A percentile compares a stretch with the other conserved stretches of the same genome.
These are phyloP conservation scores for Aspergillus calidoustus DNA, from an alignment of 2,329 filamentous ascomycete species.

Conservation along the genomic window DNA sequence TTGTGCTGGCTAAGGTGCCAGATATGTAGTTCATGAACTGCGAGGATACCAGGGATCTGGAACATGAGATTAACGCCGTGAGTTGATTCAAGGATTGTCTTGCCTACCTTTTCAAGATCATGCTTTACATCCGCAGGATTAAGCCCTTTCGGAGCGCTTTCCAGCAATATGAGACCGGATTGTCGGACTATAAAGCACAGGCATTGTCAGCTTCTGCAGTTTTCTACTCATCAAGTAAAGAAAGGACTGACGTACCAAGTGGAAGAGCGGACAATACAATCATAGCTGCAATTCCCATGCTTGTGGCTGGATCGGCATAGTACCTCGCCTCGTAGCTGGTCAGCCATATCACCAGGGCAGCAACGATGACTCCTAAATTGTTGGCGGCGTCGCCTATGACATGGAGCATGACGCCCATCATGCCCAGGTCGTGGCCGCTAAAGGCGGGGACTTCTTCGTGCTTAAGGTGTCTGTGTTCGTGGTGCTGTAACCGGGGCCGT, in stretches of 20 bases:
- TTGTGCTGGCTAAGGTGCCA: conserved; percentile 76
- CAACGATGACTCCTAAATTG: conserved; percentile 75
- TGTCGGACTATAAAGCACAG: conserved; percentile 28
- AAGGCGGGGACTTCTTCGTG: conserved; percentile 36
- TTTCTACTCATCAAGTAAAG: background rate
- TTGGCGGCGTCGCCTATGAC: conserved; percentile 75
- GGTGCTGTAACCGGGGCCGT: conserved; percentile 22
- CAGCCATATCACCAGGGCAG: conserved; percentile 72
- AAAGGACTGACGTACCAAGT: conserved; percentile 17
- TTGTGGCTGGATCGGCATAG: conserved; percentile 73
- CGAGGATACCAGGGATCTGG: conserved; percentile 67
- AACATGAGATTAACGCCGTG: conserved; percentile 18
- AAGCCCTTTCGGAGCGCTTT: conserved; percentile 67
- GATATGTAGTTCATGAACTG: conserved; percentile 73
- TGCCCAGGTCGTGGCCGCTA: conserved; percentile 66
- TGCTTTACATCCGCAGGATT: conserved; percentile 67
- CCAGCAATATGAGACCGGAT: conserved; percentile 66
- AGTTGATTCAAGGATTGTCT: background rate
- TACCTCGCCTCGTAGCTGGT: conserved; percentile 61
- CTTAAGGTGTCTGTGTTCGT: conserved; percentile 32
- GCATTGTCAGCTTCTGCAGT: background rate
- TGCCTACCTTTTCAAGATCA: conserved; percentile 61
- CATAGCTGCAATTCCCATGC: conserved; percentile 73
- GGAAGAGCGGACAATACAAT: conserved; percentile 65
- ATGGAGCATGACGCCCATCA: conserved; percentile 72